Evolutionary conservation across 441 rosid genomes (phyloP), one percentile per base, ranked within the genome.

Genomic region (Euphorbia schlechtendalii): DNA sequence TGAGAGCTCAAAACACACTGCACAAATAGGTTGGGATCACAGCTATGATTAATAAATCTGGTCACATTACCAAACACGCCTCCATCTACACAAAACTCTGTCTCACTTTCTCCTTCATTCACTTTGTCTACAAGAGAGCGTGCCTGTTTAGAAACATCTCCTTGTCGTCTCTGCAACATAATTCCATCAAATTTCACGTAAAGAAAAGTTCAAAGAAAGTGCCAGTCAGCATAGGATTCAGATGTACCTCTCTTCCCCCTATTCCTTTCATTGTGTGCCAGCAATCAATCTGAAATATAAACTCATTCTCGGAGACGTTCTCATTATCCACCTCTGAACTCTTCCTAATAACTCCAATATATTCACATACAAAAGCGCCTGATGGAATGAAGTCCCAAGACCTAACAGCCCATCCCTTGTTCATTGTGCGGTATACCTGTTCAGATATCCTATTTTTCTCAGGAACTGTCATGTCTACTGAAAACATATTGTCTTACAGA

Each of bases 401-500:
- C 61, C 88, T 73, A 63, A 86, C 85, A 40, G 82, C 91, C 91
- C 91, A 83, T 43, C 91, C 86, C 73, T 85, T 85, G 11, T 78
- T 67, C 46, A 57, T 66, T 25, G 84, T 84, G 63, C 77, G 80
- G 56, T 69, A 80, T 36, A 83, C 79, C 91, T 83, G 76, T 59
- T 53, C 18, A 58, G 22, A 69, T 57, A 32, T 64, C 49, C 41
- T 34, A 5, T 30, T 59, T 45, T 46, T 18, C 41, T 20, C n/a
- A 3, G 36, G 2, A 28, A 51, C 59, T 25, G 38, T 14, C 7
- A 9, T 25, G 38, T 14, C 7, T 6, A 43, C 32, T 17, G 28
- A 52, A 56, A 56, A 55, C 14, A 32, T 54, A 61, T 20, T 45
- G 20, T 49, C 8, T 14, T 14, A 41, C 13, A 71, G 60, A 15